Base-by-base conservation (phyloP, 768 basidiomycete species). In the Podaxis sp. region DNA sequence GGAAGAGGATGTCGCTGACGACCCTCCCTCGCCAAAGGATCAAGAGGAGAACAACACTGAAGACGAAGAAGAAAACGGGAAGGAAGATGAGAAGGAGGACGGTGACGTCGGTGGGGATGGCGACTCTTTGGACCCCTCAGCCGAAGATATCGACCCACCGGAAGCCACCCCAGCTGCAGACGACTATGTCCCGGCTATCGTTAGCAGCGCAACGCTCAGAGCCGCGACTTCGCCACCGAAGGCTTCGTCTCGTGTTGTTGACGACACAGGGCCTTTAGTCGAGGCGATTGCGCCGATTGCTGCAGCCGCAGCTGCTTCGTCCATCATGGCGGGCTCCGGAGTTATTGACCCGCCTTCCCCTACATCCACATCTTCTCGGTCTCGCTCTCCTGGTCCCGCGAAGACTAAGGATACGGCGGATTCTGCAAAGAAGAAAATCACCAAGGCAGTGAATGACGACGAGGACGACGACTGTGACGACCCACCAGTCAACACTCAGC, bases 291-390 rank as follows among this genome's bases (percentile, higher is more conserved):
- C 68, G 0, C 73, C 73, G 46, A 68, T 75, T 39, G 68, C 73
- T 40, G 74, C 76, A 0, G 76, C 77, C 4, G 79, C 76, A 0
- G 77, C 80, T 5, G 75, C 78, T 3, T 78, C 80, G n/a, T 81
- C 82, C 12, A 82, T 81, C 40, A 82, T 82, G 79, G 79, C 81
- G 6, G 79, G 79, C 22, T 75, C 80, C 0, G 67, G 73, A 11
- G 71, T 80, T 52, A 64, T 80, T 15, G 74, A 73, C 11, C 74
- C 78, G 2, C 72, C 76, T 4, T 79, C 81, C 0, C 75, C 79
- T 2, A 70, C 70, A 17, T 65, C 71, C 15, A 76, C 80, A 13
- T 74, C 78, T 4, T 82, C 81, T 19, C 77, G 79, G n/a, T 80
- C 80, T 11, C 73, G 75, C 1, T 75, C 80, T 7, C 79, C 77